Base-by-base conservation (phyloP, 139 green algal genomes). In the Zygnema circumcarinatum region DNA sequence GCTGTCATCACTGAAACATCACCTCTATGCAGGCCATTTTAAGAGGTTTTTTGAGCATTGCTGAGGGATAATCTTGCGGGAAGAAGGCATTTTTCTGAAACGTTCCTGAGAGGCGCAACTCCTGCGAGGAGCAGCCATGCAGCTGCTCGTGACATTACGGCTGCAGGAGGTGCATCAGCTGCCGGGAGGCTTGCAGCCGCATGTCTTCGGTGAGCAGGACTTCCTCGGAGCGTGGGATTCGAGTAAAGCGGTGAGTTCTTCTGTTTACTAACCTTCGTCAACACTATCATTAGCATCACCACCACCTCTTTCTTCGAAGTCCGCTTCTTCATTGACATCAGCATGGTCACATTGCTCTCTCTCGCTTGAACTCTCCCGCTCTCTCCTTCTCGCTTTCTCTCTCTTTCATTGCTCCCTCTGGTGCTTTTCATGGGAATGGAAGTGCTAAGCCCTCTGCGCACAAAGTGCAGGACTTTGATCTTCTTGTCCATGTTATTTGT, bases 181-280 rank as follows among this genome's bases (percentile, higher is more conserved):
- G 2, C 75, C 75, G 2, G 32, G 75, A 35, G 75, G 75, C 33
- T 53, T 88, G 22, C 1, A 56, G 32, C 84, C 84, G n/a, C 75
- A 89, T 38, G 76, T 89, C 29, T 38, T 35, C 39, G 84, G 84
- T 11, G 84, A 40, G 42, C 36, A 29, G 22, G 29, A 76, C 7
- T 56, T 89, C 3, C 33, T 86, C n/a, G 84, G 84, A 33, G 73
- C 42, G 1, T 89, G 84, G 84, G 84, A 89, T 32, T 22, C 84
- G 1, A 31, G 25, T 39, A 38, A 74, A 47, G 74, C 84, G 31
- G 84, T 88, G 31, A 84, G 74, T 81, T 1, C n/a, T n/a, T n/a
- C n/a, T n/a, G 35, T 42, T 76, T 36, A 0, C 68, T 35, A 35
- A 76, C 22, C 68, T 29, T 36, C 35, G 35, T 35, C 68, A 22